Conservation (phyloP, 768 basidiomycete genomes). For the Psilocybe tampanensis region DNA sequence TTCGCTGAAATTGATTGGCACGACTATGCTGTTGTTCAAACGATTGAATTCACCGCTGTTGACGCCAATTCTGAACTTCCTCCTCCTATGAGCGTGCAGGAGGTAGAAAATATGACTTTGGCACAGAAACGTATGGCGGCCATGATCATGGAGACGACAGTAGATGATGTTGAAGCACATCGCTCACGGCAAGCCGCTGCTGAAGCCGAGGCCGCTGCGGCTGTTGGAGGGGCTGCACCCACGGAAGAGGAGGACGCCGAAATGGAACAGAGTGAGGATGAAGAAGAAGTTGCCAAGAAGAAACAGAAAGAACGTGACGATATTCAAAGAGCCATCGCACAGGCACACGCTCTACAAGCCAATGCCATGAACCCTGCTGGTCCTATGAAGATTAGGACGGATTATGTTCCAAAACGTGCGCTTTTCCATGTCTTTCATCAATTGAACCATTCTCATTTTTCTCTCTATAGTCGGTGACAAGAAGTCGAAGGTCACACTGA, state of each 20-base stretch:
- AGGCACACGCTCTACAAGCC: conserved; percentile 80
- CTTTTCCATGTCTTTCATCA: neutral
- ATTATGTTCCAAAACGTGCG: conserved; percentile 93
- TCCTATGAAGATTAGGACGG: conserved; percentile 93
- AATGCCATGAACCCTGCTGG: conserved; percentile 72
- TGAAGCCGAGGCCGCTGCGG: conserved; percentile 81
- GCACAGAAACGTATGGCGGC: conserved; percentile 98
- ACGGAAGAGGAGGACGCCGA: conserved; percentile 59
- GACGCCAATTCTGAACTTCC: conserved; percentile 92
- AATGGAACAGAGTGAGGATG: conserved; percentile 89
- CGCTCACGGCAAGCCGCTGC: conserved; percentile 82
- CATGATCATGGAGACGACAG: conserved; percentile 96
- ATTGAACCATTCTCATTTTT: conserved; percentile 7
- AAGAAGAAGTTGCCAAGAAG: conserved; percentile 63
- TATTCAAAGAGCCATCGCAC: conserved; percentile 67
- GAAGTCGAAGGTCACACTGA: conserved; percentile 68
- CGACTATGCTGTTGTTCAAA: conserved; percentile 97
- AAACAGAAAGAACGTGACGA: conserved; percentile 75
- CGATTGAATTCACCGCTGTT: conserved; percentile 94
- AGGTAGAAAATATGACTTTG: conserved; percentile 94
- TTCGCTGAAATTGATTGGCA: conserved; percentile 99
- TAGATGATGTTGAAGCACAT: conserved; percentile 82
- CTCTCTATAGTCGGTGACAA: conserved; percentile 61
- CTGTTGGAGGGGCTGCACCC: conserved; percentile 66
- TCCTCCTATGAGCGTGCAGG: conserved; percentile 93